A percentile compares a stretch with the other conserved stretches of the same genome.
Conservation (phyloP, 164 flowering plant species). For the Umbilicus rupestris region DNA sequence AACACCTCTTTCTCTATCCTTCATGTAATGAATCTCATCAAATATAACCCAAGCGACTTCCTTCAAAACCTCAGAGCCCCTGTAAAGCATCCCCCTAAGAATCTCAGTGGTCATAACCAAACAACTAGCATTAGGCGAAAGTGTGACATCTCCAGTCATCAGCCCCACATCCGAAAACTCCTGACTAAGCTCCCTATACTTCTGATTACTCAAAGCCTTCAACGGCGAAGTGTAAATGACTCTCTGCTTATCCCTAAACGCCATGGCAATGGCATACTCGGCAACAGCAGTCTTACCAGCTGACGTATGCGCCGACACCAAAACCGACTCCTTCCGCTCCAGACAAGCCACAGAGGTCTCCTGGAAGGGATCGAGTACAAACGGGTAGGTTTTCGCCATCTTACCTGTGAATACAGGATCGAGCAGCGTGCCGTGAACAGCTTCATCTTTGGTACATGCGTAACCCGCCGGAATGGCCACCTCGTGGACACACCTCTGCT, state of each 20-base stretch:
- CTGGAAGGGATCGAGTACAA: slow-evolving; percentile 89
- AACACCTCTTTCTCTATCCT: slow-evolving; percentile 93
- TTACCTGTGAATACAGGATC: slow-evolving; percentile 55
- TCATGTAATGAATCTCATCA: slow-evolving; percentile 95
- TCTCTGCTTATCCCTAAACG: slow-evolving; percentile 81
- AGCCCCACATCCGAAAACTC: slow-evolving; percentile 92
- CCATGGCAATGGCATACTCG: slow-evolving; percentile 93
- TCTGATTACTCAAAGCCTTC: slow-evolving; percentile 93
- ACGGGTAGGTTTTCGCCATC: slow-evolving; percentile 68
- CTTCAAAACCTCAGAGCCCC: slow-evolving; percentile 92
- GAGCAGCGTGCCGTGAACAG: slow-evolving; percentile 59
- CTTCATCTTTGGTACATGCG: slow-evolving; percentile 37
- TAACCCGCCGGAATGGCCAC: slow-evolving; percentile 78
- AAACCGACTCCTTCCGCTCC: slow-evolving; percentile 79
- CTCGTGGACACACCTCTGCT: slow-evolving; percentile 83
- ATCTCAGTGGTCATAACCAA: slow-evolving; percentile 98
- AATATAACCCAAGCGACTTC: slow-evolving; percentile 98
- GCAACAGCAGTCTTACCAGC: slow-evolving; percentile 98
- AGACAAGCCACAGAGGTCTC: slow-evolving; percentile 72
- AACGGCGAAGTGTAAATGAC: slow-evolving; percentile 93
- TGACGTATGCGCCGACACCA: slow-evolving; percentile 94
- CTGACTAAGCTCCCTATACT: slow-evolving; percentile 77
- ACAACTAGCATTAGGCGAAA: slow-evolving; percentile 89
- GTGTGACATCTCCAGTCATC: slow-evolving; percentile 96
- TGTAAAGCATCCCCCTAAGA: slow-evolving; percentile 84